Evolutionary conservation across 1,284 basidiomycete genomes (phyloP).

Genomic region (Cryptococcus sp.): DNA sequence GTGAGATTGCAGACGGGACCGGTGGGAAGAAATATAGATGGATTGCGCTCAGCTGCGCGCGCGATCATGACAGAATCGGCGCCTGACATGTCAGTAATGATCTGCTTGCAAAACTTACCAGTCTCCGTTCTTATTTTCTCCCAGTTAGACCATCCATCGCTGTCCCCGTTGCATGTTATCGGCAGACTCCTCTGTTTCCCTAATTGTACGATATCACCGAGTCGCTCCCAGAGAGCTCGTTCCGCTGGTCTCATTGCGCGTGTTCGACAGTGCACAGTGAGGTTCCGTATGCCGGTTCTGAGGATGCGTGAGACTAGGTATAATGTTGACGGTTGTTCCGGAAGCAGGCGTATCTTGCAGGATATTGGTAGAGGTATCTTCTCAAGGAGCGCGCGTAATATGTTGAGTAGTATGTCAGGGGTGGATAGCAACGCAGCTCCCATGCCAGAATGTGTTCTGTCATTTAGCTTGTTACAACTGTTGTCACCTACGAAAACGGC

Average conservation of each 20-base stretch:
- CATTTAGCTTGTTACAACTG: background rate
- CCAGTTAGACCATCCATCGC: constrained; percentile 75
- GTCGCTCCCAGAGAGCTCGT: constrained; percentile 72
- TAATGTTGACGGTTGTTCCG: constrained; percentile 81
- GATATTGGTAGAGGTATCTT: constrained; percentile 82
- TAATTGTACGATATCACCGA: constrained; percentile 79
- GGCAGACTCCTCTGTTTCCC: constrained; percentile 64
- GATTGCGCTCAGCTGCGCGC: constrained; percentile 89
- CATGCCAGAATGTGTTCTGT: constrained; percentile 85
- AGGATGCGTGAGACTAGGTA: constrained; percentile 83
- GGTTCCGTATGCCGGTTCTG: constrained; percentile 79
- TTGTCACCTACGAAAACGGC: constrained; percentile 70
- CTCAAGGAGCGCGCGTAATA: constrained; percentile 72
- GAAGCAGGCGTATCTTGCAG: constrained; percentile 88
- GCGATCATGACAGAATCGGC: constrained; percentile 97
- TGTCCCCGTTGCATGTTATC: constrained; percentile 94
- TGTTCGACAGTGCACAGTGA: constrained; percentile 96
- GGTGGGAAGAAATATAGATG: constrained; percentile 74
- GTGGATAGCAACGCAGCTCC: constrained; percentile 91
- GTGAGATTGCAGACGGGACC: constrained; percentile 71
- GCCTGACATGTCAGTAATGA: constrained; percentile 55
- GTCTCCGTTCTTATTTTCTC: constrained; percentile 72
- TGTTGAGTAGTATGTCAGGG: constrained; percentile 85
- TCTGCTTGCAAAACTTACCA: constrained; percentile 56
- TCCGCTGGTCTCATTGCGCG: constrained; percentile 87